phyloP scores from a whole-genome alignment of 192 early-diverging fungal species.

The Phycomyces blakesleeanus region DNA sequence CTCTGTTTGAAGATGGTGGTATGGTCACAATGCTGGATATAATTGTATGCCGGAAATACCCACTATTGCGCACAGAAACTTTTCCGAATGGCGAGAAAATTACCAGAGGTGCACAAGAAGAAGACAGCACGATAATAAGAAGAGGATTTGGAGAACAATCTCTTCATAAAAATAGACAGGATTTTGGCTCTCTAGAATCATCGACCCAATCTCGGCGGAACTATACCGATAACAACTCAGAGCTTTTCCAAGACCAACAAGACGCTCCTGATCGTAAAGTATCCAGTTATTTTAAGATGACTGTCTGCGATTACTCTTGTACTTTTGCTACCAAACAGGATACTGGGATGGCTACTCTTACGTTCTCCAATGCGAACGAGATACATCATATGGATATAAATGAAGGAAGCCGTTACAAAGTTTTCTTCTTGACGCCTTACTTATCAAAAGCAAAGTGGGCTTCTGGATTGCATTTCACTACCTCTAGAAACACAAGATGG shows the following conservation, averaged over 20 bases:
- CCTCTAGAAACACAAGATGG: slow-evolving; percentile 17
- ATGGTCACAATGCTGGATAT: slow-evolving; percentile 58
- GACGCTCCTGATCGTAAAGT: slow-evolving; percentile 32
- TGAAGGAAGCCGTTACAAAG: slow-evolving; percentile 56
- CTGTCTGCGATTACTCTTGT: slow-evolving; percentile 44
- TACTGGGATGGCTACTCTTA: slow-evolving; percentile 34
- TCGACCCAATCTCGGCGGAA: neutral
- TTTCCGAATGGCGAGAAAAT: slow-evolving; percentile 41
- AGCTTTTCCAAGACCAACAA: neutral
- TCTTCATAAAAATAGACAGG: no score
- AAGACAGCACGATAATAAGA: slow-evolving; percentile 32
- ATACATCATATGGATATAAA: slow-evolving; percentile 28
- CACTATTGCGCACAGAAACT: slow-evolving; percentile 47
- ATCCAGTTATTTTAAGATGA: slow-evolving; percentile 40
- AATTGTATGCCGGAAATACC: slow-evolving; percentile 53
- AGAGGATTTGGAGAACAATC: neutral
- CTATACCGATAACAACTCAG: no score
- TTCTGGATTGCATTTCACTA: slow-evolving; percentile 4
- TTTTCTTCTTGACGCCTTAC: slow-evolving; percentile 29
- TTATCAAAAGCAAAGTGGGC: slow-evolving; percentile 5
- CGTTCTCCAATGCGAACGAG: slow-evolving; percentile 47
- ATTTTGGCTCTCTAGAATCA: neutral
- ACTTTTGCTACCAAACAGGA: neutral
- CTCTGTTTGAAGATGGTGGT: slow-evolving; percentile 52
- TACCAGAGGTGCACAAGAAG: slow-evolving; percentile 47